phyloP scores from a whole-genome alignment of 1,284 basidiomycete species.

The Ustilago xerochloae region DNA sequence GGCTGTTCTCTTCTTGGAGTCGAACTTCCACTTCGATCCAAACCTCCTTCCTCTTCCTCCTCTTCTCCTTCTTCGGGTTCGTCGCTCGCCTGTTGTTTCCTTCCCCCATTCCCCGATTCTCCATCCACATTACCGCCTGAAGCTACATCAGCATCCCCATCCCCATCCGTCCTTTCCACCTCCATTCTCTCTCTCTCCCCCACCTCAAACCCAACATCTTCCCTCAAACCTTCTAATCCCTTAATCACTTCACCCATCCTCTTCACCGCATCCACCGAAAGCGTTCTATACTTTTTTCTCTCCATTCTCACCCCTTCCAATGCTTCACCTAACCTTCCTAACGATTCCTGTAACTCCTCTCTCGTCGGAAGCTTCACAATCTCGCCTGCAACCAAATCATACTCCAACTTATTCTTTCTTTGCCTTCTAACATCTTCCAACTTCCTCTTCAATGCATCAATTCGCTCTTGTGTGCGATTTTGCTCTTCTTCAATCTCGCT shows the following conservation, averaged over 20 bases:
- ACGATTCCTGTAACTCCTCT: conserved; percentile 36
- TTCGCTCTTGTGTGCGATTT: conserved; percentile 29
- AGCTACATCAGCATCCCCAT: conserved; percentile 23
- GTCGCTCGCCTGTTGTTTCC: conserved; percentile 10
- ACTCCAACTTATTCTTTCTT: conserved; percentile 57
- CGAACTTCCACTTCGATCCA: conserved; percentile 13
- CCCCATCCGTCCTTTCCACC: conserved; percentile 48
- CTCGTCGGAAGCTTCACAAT: conserved; percentile 49
- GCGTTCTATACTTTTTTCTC: conserved; percentile 34
- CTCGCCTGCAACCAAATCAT: conserved; percentile 54
- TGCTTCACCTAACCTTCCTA: conserved; percentile 23
- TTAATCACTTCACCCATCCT: conserved; percentile 24
- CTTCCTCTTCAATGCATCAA: conserved; percentile 39
- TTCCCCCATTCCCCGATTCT: background rate
- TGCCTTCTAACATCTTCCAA: conserved; percentile 47
- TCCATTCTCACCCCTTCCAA: conserved; percentile 30
- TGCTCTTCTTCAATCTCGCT: conserved; percentile 31
- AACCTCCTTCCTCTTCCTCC: conserved; percentile 13
- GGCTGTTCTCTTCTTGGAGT: conserved; percentile 1
- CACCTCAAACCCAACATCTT: conserved; percentile 51
- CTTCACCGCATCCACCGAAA: conserved; percentile 13
- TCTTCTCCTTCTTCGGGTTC: conserved; percentile 38
- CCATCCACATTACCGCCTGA: conserved; percentile 1
- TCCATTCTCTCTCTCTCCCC: conserved; percentile 53
- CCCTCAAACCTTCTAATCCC: conserved; percentile 19